Evolutionary conservation across 306 rosid species (phyloP).

Genomic region (Morella rubra): DNA sequence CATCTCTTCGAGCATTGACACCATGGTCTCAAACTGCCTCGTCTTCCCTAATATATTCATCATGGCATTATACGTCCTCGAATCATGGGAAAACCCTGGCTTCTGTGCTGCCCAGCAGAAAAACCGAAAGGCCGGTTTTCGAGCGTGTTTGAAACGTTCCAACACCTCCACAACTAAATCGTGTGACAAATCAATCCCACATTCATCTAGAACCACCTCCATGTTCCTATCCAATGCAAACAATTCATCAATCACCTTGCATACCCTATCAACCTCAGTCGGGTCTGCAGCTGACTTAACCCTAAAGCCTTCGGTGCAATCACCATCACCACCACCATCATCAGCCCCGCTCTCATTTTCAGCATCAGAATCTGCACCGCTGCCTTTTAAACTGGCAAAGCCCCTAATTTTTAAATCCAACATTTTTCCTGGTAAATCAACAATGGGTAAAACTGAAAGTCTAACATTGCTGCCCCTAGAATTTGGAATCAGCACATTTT

Average conservation of each 20-base stretch:
- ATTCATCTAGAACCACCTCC: slow-evolving; percentile 88
- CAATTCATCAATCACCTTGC: slow-evolving; percentile 89
- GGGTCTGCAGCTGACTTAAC: slow-evolving; percentile 46
- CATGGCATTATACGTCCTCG: slow-evolving; percentile 65
- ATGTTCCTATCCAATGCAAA: slow-evolving; percentile 85
- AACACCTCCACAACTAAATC: slow-evolving; percentile 81
- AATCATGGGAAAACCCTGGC: slow-evolving; percentile 65
- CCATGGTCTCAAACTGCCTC: slow-evolving; percentile 91
- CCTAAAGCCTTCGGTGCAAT: slow-evolving; percentile 15
- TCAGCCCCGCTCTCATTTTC: slow-evolving; percentile 37
- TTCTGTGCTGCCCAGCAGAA: slow-evolving; percentile 80
- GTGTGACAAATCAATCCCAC: slow-evolving; percentile 54
- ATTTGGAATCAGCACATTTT: slow-evolving; percentile 27
- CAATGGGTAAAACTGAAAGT: not conserved
- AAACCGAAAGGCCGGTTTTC: slow-evolving; percentile 89
- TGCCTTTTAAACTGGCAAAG: slow-evolving; percentile 35
- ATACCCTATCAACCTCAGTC: slow-evolving; percentile 62
- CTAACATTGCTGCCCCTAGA: not conserved
- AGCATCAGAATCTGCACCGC: slow-evolving; percentile 36
- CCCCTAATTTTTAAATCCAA: slow-evolving; percentile 9
- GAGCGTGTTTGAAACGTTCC: slow-evolving; percentile 71
- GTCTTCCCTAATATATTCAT: slow-evolving; percentile 78
- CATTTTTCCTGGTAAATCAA: slow-evolving; percentile 24
- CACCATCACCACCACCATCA: slow-evolving; percentile 18
- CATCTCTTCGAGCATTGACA: slow-evolving; percentile 83